These are phyloP conservation scores for Fabrea salina DNA, from an alignment of 169 alveolate genomes.

Conservation along the genomic window DNA sequence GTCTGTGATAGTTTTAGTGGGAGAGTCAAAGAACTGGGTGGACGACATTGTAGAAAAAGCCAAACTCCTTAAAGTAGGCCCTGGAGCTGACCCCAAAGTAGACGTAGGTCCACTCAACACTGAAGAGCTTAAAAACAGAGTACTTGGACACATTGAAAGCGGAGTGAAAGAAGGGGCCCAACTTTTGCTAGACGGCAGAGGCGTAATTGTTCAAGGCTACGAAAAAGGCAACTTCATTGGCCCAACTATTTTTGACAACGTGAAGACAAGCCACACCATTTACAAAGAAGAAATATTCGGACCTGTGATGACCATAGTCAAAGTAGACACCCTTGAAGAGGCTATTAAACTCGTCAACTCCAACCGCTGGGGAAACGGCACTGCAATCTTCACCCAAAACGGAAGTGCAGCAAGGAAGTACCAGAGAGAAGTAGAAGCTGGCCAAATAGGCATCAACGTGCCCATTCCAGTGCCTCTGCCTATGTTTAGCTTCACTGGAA, in stretches of 20 bases:
- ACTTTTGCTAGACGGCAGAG: slow-evolving; percentile 74
- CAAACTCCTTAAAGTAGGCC: slow-evolving; percentile 68
- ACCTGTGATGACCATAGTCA: slow-evolving; percentile 66
- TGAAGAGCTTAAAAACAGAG: slow-evolving; percentile 55
- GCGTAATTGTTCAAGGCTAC: slow-evolving; percentile 51
- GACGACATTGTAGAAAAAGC: slow-evolving; percentile 76
- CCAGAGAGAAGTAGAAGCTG: slow-evolving; percentile 67
- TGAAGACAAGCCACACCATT: slow-evolving; percentile 56
- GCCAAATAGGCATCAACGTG: slow-evolving; percentile 79
- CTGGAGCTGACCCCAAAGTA: slow-evolving; percentile 49
- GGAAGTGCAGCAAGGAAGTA: slow-evolving; percentile 75
- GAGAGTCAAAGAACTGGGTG: slow-evolving; percentile 77
- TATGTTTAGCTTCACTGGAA: slow-evolving; percentile 74
- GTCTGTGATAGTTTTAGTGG: slow-evolving; percentile 79
- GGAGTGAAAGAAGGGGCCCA: slow-evolving; percentile 73
- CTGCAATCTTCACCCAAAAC: slow-evolving; percentile 75
- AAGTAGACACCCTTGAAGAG: slow-evolving; percentile 67
- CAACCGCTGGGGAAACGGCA: slow-evolving; percentile 73
- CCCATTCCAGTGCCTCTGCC: slow-evolving; percentile 83
- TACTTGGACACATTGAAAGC: slow-evolving; percentile 44
- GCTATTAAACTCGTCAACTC: slow-evolving; percentile 71
- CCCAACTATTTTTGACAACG: slow-evolving; percentile 75
- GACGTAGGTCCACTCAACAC: slow-evolving; percentile 42
- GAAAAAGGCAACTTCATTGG: slow-evolving; percentile 84
- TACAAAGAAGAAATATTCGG: slow-evolving; percentile 83